Evolutionary conservation across 148 eudicot genomes (phyloP).

Genomic region (Heliamphora exappendiculata): DNA sequence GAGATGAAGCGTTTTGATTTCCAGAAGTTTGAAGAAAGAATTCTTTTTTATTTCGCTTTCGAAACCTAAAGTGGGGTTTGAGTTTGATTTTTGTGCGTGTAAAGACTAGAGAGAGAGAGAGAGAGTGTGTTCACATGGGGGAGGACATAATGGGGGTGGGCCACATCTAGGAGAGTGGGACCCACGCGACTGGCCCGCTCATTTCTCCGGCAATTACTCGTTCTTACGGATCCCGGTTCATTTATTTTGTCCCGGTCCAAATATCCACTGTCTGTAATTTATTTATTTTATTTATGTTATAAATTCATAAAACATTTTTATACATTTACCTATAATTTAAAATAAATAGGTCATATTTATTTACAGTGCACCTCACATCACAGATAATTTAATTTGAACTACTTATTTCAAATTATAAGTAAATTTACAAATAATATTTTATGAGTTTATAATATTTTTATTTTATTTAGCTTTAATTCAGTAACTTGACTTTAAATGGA

Average conservation of each 20-base stretch:
- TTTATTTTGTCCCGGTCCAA: too few relatives aligned
- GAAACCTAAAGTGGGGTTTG: not conserved
- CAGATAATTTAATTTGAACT: too few relatives aligned
- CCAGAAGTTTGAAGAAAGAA: not conserved
- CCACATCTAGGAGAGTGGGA: constrained; percentile 11
- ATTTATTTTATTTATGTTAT: too few relatives aligned
- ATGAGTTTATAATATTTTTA: too few relatives aligned
- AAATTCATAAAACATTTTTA: too few relatives aligned
- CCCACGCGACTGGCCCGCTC: constrained; percentile 36
- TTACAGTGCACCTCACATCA: too few relatives aligned
- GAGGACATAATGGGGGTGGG: not conserved
- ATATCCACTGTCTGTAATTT: not conserved
- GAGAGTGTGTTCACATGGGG: constrained; percentile 10
- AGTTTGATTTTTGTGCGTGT: not conserved
- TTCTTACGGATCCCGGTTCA: not conserved
- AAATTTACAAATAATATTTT: too few relatives aligned
- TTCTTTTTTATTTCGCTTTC: not conserved
- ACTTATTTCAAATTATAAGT: too few relatives aligned
- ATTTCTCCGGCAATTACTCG: constrained; percentile 5
- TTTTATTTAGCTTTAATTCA: too few relatives aligned
- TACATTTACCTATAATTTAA: too few relatives aligned
- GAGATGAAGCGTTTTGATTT: not conserved
- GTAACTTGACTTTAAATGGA: too few relatives aligned
- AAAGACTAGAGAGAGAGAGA: not conserved
- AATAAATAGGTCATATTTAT: too few relatives aligned